A percentile compares a stretch with the other conserved stretches of the same genome.
Evolutionary conservation across 768 basidiomycete genomes (phyloP).

Genomic region (Tricholoma flavovirens): DNA sequence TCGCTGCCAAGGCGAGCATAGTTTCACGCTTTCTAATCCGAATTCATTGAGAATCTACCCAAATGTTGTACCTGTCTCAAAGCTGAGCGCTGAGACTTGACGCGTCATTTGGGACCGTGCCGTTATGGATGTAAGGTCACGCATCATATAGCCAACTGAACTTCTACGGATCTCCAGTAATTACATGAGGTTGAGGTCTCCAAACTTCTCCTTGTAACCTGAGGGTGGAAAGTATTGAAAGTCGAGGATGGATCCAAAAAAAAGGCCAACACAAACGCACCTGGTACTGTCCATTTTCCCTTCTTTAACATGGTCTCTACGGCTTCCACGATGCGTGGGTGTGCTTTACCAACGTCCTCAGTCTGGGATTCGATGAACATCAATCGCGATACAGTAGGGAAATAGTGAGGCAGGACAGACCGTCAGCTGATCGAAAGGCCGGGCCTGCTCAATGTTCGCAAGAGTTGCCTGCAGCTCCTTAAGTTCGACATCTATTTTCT

Average conservation of each 20-base stretch:
- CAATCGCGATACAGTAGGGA: slow-evolving; percentile 2
- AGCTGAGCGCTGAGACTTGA: too few relatives aligned
- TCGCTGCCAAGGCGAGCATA: too few relatives aligned
- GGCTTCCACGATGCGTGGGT: slow-evolving; percentile 86
- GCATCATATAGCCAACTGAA: neutral
- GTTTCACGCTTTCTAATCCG: too few relatives aligned
- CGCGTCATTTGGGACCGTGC: too few relatives aligned
- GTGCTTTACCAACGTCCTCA: slow-evolving; percentile 85
- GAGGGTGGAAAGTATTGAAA: slow-evolving; percentile 3
- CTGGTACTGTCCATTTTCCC: slow-evolving; percentile 98
- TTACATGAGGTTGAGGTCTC: slow-evolving; percentile 90
- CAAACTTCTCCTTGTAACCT: slow-evolving; percentile 96
- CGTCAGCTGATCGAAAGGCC: slow-evolving; percentile 95
- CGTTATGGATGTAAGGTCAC: too few relatives aligned
- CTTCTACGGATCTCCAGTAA: slow-evolving; percentile 6
- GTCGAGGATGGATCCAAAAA: neutral
- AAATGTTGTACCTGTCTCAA: neutral
- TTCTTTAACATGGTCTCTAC: slow-evolving; percentile 96
- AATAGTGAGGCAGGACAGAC: slow-evolving; percentile 31
- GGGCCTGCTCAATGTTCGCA: slow-evolving; percentile 93
- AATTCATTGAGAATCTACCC: too few relatives aligned
- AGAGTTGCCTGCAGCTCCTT: slow-evolving; percentile 89
- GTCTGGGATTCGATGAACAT: slow-evolving; percentile 38
- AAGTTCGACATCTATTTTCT: slow-evolving; percentile 88
- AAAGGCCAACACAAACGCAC: slow-evolving; percentile 32